These are phyloP conservation scores for Bolboschoenus planiculmis DNA, from an alignment of 176 grass and related monocot genomes.

Conservation along the genomic window DNA sequence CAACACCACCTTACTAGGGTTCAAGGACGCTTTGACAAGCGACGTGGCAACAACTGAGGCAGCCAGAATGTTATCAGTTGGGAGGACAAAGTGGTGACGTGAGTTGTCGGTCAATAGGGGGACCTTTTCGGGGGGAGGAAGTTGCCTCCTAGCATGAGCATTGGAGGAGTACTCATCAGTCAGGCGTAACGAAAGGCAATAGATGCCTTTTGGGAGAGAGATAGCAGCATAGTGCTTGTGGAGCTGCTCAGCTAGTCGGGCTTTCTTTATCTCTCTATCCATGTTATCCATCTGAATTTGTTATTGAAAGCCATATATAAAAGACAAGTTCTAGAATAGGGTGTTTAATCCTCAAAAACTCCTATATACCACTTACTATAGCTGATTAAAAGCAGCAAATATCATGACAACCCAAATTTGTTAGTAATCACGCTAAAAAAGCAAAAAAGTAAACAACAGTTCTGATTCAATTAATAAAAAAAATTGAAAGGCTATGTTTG, in stretches of 20 bases:
- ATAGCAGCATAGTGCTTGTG: constrained; percentile 95
- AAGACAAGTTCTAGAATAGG: constrained; percentile 17
- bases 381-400: not conserved
- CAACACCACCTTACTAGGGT: constrained; percentile 79
- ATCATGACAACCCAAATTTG: not conserved
- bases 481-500: not conserved
- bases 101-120: constrained; percentile 73
- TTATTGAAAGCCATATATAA: constrained; percentile 3
- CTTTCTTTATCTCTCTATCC: constrained; percentile 77
- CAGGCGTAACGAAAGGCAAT: constrained; percentile 88
- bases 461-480: not conserved
- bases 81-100: constrained; percentile 71
- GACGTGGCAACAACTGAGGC: constrained; percentile 92
- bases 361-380: not conserved
- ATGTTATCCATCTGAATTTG: constrained; percentile 85
- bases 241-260: constrained; percentile 77
- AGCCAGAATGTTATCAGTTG: constrained; percentile 96
- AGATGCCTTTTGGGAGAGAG: constrained; percentile 85
- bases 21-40: constrained; percentile 56
- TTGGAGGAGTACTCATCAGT: constrained; percentile 99
- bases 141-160: constrained; percentile 86
- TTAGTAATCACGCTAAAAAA: not conserved
- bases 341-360: not conserved
- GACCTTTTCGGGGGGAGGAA: constrained; percentile 83
- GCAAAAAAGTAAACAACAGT: not conserved